Conservation (phyloP, 176 grass and related monocot species). For the Bonia amplexicaulis region DNA sequence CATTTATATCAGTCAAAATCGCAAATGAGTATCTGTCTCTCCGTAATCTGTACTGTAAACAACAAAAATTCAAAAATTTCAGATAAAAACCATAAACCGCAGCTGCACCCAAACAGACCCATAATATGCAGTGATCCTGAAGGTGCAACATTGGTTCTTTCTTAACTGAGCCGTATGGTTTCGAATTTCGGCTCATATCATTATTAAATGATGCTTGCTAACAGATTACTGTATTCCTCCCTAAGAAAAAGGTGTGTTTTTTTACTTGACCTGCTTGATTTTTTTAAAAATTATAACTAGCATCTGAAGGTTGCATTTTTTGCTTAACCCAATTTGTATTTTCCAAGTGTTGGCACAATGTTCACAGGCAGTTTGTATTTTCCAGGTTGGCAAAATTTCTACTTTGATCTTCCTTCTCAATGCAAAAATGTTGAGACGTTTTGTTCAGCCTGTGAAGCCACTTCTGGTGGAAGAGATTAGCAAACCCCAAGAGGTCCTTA, state of each 20-base stretch:
- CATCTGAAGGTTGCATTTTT: no score
- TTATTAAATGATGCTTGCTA: background rate
- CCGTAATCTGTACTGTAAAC: no score
- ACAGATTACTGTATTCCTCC: background rate
- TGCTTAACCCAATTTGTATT: background rate
- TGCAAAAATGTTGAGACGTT: background rate
- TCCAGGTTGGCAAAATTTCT: background rate
- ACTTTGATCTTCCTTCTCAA: background rate
- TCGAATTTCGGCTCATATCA: background rate
- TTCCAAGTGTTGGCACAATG: background rate
- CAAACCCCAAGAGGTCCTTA: background rate
- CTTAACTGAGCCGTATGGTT: no score
- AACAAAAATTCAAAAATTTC: no score
- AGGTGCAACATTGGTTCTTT: no score
- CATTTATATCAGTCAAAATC: no score
- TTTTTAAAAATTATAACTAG: background rate
- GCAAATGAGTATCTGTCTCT: no score
- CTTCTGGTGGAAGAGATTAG: background rate
- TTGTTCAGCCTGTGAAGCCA: background rate
- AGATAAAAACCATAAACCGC: no score
- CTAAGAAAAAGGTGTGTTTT: background rate
- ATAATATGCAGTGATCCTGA: no score
- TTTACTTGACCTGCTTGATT: background rate
- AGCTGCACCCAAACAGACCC: no score
- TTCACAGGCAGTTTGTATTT: background rate